Evolutionary conservation across 2,329 filamentous ascomycete species (phyloP), one percentile per base, ranked within the genome.

Genomic region (Arthrinium puccinioides): DNA sequence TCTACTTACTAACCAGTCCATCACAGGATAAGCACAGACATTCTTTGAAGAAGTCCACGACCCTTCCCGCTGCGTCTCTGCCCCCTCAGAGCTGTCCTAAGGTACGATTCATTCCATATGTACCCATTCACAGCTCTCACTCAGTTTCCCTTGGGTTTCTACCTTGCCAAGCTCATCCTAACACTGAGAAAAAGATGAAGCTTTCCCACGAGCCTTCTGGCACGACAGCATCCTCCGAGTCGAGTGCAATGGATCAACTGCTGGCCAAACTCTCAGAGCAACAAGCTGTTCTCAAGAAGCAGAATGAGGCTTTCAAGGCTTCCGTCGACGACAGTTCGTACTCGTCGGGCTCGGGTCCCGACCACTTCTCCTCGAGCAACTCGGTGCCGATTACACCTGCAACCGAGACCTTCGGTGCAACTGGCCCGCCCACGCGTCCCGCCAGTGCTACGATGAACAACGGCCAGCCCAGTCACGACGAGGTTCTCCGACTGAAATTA

Each of bases 181-280:
- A n/a, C n/a, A n/a, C n/a, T n/a, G 62, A 50, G 52, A 55, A 67
- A 63, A 69, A 67, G 61, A 60, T 65, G 48, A 67, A 74, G 63
- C 56, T 63, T 35, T 67, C 53, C 43, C 66, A 70, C 47, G 68
- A 73, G 23, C 40, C 41, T 37, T 48, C 56, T 9, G 53, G 51
- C 6, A 44, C 56, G 9, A 48, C 56, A 9, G 53, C 51, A 6
- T 44, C 56, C 9, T 18, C 53, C 32, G 69, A 72, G 27, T 45
- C 60, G 21, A 72, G 69, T 38, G 68, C 72, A 8, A 78, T 89
- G 69, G 85, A 92, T 50, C 80, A 80, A 42, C 74, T 88, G 36
- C 66, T 88, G 45, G 76, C 82, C 39, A 84, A 81, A 54, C 70
- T 90, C 32, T 76, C 77, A n/a, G 80, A 88, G 56, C 82, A 87